Evolutionary conservation across 345 rosid species (phyloP).

Genomic region (Alliaria petiolata): DNA sequence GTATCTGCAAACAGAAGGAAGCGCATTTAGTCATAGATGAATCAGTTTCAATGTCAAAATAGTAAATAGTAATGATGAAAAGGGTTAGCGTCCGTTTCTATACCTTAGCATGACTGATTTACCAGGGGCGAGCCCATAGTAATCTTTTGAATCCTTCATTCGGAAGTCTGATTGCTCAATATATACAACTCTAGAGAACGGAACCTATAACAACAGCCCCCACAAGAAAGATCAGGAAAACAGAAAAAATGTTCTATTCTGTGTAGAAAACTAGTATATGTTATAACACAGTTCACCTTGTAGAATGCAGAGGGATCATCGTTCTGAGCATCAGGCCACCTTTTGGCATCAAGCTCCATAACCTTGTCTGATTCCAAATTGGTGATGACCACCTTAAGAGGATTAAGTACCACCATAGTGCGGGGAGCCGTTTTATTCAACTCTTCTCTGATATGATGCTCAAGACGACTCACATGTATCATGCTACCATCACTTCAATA

Average conservation of each 20-base stretch:
- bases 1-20: conserved; percentile 25
- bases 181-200: conserved; percentile 75
- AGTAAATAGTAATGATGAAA: not conserved
- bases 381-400: conserved; percentile 83
- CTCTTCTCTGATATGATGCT: conserved; percentile 95
- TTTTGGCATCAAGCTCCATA: conserved; percentile 83
- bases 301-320: conserved; percentile 72
- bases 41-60: not conserved
- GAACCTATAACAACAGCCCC: conserved; percentile 28
- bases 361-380: conserved; percentile 71
- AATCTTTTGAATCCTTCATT: conserved; percentile 90
- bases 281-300: conserved; percentile 53
- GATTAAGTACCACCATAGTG: conserved; percentile 79
- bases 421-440: conserved; percentile 84
- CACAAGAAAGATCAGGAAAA: not conserved
- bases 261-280: not conserved
- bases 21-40: not conserved
- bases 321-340: conserved; percentile 84
- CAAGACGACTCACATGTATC: conserved; percentile 85
- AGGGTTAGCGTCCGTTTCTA: not conserved
- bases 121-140: conserved; percentile 93
- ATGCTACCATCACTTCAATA: conserved; percentile 76
- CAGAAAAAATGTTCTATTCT: not conserved
- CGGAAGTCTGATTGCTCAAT: conserved; percentile 91
- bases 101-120: conserved; percentile 87